Base-by-base conservation (phyloP, 2,329 filamentous ascomycete species). In the Cordyceps tenuipes region DNA sequence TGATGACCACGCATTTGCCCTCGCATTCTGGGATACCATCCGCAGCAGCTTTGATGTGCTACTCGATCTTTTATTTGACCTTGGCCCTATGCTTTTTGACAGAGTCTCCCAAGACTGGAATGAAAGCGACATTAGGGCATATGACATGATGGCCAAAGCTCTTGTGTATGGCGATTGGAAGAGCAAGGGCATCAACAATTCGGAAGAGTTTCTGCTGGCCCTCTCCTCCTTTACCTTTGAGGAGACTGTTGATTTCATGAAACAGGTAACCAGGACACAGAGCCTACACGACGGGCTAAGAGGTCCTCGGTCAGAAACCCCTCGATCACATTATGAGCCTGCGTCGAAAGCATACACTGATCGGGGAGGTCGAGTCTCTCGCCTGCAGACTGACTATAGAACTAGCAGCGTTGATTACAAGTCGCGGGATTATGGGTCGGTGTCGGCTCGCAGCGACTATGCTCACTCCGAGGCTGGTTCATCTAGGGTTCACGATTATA, bases 141-240 rank as follows among this genome's bases (percentile, higher is more conserved):
- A 52, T 39, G 57, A 59, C 13, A 36, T 47, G 48, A 59, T 47
- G 57, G 57, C 57, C 26, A 51, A 52, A n/a, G 57, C 57, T 6
- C 57, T 59, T 10, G 5, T 34, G 19, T 52, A 52, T 23, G 47
- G 48, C 17, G 57, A 59, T 19, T 59, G 57, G 57, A 52, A 39
- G 39, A 21, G 13, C 19, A 41, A 19, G n/a, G 48, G 48, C 13
- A 59, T 59, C 8, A 19, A 21, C 26, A 59, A 59, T 19, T 59
- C 57, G 4, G 57, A 52, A 41, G 57, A 59, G 19, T 59, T 52
- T 21, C 41, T 59, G 13, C 17, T 50, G 21, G 47, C 57, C 3
- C 57, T 59, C 26, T 52, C 48, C 12, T 31, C 23, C n/a, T 51
- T 47, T 13, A 23, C 39, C 12, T 31, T 46, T 44, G 36, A 52